A percentile compares a stretch with the other conserved stretches of the same genome.
phyloP scores from a whole-genome alignment of 768 basidiomycete genomes.

The Mycena epipterygia region DNA sequence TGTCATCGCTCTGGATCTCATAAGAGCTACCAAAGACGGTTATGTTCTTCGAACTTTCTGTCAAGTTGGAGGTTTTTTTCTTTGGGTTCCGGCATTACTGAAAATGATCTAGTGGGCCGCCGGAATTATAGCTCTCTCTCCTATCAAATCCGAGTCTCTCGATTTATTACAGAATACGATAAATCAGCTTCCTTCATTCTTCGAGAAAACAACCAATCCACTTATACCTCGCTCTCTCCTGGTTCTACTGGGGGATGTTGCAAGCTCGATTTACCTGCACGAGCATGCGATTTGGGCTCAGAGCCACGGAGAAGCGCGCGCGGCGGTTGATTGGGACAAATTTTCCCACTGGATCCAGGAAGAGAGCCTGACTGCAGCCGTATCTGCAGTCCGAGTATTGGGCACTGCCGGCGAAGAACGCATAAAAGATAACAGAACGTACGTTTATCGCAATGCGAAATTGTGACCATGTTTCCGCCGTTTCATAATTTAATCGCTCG shows the following conservation, averaged over 20 bases:
- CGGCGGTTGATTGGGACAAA: slow-evolving; percentile 34
- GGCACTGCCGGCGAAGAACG: neutral
- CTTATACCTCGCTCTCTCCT: slow-evolving; percentile 70
- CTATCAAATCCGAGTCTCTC: slow-evolving; percentile 45
- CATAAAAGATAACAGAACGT: neutral
- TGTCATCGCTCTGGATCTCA: slow-evolving; percentile 76
- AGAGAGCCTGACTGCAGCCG: slow-evolving; percentile 2
- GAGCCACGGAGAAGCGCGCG: slow-evolving; percentile 37
- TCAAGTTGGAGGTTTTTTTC: slow-evolving; percentile 45
- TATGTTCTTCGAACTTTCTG: slow-evolving; percentile 61
- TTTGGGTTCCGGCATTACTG: neutral
- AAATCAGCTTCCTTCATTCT: slow-evolving; percentile 53
- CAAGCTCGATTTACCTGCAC: slow-evolving; percentile 68
- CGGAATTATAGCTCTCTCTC: slow-evolving; percentile 52
- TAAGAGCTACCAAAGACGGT: slow-evolving; percentile 64
- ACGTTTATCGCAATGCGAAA: slow-evolving; percentile 7
- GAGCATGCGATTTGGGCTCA: slow-evolving; percentile 78
- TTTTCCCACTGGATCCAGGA: slow-evolving; percentile 40
- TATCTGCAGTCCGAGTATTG: neutral
- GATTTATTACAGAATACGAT: slow-evolving; percentile 54
- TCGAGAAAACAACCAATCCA: slow-evolving; percentile 55
- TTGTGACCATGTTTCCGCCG: neutral
- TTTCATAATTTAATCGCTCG: no score
- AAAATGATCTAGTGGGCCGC: slow-evolving; percentile 63
- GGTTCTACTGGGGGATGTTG: slow-evolving; percentile 66